A percentile compares a stretch with the other conserved stretches of the same genome.
These are phyloP conservation scores for Chimonanthus salicifolius DNA, from an alignment of 164 flowering plant species.

Conservation along the genomic window DNA sequence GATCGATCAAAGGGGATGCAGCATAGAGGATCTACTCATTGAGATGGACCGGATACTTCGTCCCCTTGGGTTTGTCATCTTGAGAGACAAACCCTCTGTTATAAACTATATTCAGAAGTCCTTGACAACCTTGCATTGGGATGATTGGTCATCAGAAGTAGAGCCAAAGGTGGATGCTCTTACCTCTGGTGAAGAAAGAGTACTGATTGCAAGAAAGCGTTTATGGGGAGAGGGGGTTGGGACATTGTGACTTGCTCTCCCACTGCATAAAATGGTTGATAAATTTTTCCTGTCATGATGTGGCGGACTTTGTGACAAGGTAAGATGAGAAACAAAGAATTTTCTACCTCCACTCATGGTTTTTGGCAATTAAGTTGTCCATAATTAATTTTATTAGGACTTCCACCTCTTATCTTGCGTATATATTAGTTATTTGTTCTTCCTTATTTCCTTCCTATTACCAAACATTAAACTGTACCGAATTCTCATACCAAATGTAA, in stretches of 20 bases:
- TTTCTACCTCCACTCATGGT: background rate
- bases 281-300: background rate
- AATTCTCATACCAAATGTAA: too few species aligned
- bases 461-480: background rate
- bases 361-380: background rate
- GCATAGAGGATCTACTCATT: constrained; percentile 69
- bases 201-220: constrained; percentile 68
- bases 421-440: background rate
- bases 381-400: too few species aligned
- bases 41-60: constrained; percentile 89
- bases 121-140: constrained; percentile 65
- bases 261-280: background rate
- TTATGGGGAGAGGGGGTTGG: constrained; percentile 33
- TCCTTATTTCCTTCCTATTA: background rate
- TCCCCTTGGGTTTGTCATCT: constrained; percentile 77
- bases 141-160: constrained; percentile 62
- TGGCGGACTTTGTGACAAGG: background rate
- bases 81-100: constrained; percentile 60
- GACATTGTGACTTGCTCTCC: background rate
- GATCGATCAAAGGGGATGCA: constrained; percentile 56
- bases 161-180: constrained; percentile 66
- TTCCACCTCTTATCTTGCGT: background rate
- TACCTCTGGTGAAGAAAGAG: constrained; percentile 53
- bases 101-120: constrained; percentile 49
- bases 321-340: background rate